Base-by-base conservation (phyloP, 768 basidiomycete species). In the Auricularia sp. region DNA sequence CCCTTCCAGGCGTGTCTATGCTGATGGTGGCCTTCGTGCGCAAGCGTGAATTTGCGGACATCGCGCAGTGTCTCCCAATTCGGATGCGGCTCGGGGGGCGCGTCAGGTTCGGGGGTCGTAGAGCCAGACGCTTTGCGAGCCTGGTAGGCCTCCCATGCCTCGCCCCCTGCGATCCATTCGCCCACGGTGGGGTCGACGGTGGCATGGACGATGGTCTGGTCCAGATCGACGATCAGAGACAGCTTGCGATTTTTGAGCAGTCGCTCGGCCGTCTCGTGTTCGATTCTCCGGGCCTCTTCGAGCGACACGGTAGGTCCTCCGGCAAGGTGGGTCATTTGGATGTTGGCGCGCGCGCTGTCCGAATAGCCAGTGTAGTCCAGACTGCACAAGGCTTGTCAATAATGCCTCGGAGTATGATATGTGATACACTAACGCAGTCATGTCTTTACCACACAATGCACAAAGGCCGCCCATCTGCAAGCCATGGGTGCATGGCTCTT, bases 121-220 rank as follows among this genome's bases (percentile, higher is more conserved):
- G 53, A 54, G 11, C n/a, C 39, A 36, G 16, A 60, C n/a, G 35
- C 58, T 18, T 54, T n/a, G 53, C 76, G 77, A 3, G 77, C 72
- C 64, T 84, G 84, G 61, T 80, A 79, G 54, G 80, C 80, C 70
- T 93, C 89, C 89, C 89, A 93, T 54, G 83, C 83, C 71, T 87
- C 85, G 23, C 91, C 91, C 68, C 93, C 92, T 2, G 82, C 73
- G 70, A 97, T 91, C 97, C 97, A 98, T 73, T 98, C 96, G 36
- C 93, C 95, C 1, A 98, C 93, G 0, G 97, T 98, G 3, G 97
- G 96, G 75, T 99, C 97, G 33, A 98, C 95, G 0, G 96, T 98
- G 7, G 97, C 96, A 71, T 99, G 97, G 3, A 99, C 92, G 73
- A 98, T 94, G 12, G 97, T 99, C 74, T 99, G 97, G 77, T 99